Percentiles rank a stretch among this genome's conserved stretches.
phyloP scores from a whole-genome alignment of 192 early-diverging fungal genomes.

The Chytriomyces hyalinus region DNA sequence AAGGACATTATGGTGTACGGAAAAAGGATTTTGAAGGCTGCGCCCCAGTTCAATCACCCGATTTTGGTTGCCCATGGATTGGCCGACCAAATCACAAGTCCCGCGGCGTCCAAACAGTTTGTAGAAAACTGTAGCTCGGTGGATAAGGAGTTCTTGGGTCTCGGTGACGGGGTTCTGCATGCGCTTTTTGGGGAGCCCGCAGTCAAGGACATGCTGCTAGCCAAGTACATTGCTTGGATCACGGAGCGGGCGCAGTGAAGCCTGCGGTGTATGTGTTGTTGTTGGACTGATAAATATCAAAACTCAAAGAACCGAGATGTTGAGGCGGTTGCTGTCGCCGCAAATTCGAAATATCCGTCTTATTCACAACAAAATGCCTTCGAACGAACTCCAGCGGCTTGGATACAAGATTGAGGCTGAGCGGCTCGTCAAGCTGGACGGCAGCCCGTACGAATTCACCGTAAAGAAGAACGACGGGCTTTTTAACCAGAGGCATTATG shows the following conservation, averaged over 20 bases:
- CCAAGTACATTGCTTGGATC: no score
- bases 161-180: not conserved
- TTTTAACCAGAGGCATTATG: constrained; percentile 26
- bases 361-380: not conserved
- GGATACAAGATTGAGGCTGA: constrained; percentile 28
- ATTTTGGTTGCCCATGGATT: not conserved
- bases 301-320: no score
- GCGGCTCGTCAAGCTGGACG: constrained; percentile 23
- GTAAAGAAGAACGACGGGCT: not conserved
- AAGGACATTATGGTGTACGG: not conserved
- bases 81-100: not conserved
- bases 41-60: not conserved
- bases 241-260: no score
- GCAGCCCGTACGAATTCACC: constrained; percentile 26
- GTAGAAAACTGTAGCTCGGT: not conserved
- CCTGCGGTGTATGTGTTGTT: no score
- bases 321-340: no score
- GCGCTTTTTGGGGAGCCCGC: not conserved
- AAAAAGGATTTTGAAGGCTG: not conserved
- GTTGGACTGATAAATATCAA: no score
- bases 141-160: constrained; percentile 1
- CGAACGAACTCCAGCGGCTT: not conserved
- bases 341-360: no score
- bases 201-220: not conserved
- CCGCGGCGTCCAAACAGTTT: not conserved